phyloP scores from a whole-genome alignment of 2,329 filamentous ascomycete species.

The Plectosphaerella plurivora region DNA sequence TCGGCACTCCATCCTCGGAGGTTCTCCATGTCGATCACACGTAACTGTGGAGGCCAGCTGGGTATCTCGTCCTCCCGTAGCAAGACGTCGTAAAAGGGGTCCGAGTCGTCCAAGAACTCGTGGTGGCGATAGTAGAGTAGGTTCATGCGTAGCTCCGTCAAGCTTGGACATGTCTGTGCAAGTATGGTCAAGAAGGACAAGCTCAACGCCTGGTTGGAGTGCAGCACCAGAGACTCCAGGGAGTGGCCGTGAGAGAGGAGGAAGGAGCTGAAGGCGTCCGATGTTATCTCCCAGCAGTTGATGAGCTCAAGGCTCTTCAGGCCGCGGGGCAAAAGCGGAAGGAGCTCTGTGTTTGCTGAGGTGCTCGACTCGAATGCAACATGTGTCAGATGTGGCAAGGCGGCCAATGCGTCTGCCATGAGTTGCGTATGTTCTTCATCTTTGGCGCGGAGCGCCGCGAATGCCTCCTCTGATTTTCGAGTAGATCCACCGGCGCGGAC shows the following conservation, averaged over 20 bases:
- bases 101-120: constrained; percentile 62
- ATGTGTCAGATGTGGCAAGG: constrained; percentile 59
- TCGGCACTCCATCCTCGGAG: constrained; percentile 68
- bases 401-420: constrained; percentile 42
- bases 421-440: constrained; percentile 23
- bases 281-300: constrained; percentile 73
- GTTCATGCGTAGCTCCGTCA: constrained; percentile 72
- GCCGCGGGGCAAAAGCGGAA: constrained; percentile 63
- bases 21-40: constrained; percentile 69
- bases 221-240: constrained; percentile 64
- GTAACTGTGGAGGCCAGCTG: constrained; percentile 71
- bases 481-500: constrained; percentile 5
- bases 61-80: constrained; percentile 63
- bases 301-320: constrained; percentile 67
- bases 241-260: constrained; percentile 62
- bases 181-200: constrained; percentile 69
- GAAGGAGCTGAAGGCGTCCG: constrained; percentile 61
- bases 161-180: constrained; percentile 61
- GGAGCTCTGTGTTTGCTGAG: constrained; percentile 61
- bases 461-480: constrained; percentile 19
- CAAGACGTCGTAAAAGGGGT: constrained; percentile 69
- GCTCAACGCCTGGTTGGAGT: constrained; percentile 75
- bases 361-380: constrained; percentile 73
- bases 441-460: constrained; percentile 30
- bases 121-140: constrained; percentile 73